phyloP scores from a whole-genome alignment of 2,329 filamentous ascomycete species.

The Epichloe elymi region DNA sequence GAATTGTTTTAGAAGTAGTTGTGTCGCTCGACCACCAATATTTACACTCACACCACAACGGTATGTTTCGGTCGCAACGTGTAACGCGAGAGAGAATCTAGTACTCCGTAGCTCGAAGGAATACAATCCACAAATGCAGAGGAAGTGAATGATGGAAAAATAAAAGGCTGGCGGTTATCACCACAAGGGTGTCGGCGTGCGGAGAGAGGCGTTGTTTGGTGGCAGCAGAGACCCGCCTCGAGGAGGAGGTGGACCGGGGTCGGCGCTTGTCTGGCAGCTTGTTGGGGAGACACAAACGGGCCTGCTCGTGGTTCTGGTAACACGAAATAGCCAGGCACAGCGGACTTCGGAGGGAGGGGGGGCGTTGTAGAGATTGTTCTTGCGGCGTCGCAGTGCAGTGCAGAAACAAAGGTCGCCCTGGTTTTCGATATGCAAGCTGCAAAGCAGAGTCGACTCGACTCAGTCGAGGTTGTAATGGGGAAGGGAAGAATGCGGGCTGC shows the following conservation, averaged over 20 bases:
- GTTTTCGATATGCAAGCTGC: not conserved
- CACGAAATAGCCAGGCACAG: slow-evolving; percentile 1
- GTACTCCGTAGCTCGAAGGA: no score
- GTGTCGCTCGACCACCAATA: not conserved
- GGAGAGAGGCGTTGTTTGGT: slow-evolving; percentile 1
- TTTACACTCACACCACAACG: slow-evolving; percentile 6
- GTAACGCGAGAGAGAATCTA: slow-evolving; percentile 6
- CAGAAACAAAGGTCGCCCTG: not conserved
- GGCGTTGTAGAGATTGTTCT: not conserved
- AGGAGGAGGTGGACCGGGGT: slow-evolving; percentile 4
- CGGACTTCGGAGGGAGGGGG: not conserved
- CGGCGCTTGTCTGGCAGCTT: slow-evolving; percentile 5
- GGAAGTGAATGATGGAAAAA: slow-evolving; percentile 6
- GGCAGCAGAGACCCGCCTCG: slow-evolving; percentile 2
- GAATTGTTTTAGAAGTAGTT: not conserved
- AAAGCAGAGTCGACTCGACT: not conserved
- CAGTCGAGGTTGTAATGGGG: not conserved
- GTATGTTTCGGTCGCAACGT: slow-evolving; percentile 19
- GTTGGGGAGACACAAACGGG: slow-evolving; percentile 1
- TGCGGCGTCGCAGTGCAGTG: not conserved
- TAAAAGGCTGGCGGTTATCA: slow-evolving; percentile 2
- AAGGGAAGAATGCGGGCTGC: not conserved
- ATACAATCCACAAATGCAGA: slow-evolving; percentile 6
- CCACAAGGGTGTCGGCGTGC: slow-evolving; percentile 1
- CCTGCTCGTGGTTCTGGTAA: slow-evolving; percentile 2